Percentiles rank a stretch among this genome's conserved stretches.
Evolutionary conservation across 2,329 filamentous ascomycete genomes (phyloP).

Genomic region (Sporothrix sp.): DNA sequence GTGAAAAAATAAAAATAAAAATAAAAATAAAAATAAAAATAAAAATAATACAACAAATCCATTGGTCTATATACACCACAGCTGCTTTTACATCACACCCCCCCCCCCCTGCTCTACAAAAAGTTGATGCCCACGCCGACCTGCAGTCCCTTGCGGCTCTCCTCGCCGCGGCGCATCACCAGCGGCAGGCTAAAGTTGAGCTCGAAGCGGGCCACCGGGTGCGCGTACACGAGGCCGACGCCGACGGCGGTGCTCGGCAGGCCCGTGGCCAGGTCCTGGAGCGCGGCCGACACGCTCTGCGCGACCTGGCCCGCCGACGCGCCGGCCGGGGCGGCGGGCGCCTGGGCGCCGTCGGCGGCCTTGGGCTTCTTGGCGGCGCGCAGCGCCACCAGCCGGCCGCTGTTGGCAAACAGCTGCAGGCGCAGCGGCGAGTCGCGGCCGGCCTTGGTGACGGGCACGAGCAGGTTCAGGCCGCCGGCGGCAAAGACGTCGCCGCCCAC

Average conservation of each 20-base stretch:
- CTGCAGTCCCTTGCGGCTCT: slow-evolving; percentile 81
- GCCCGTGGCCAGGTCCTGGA: slow-evolving; percentile 62
- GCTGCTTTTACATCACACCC: neutral
- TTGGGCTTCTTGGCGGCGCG: slow-evolving; percentile 43
- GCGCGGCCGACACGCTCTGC: slow-evolving; percentile 47
- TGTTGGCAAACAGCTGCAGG: slow-evolving; percentile 85
- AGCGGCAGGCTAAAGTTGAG: slow-evolving; percentile 89
- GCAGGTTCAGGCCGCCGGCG: slow-evolving; percentile 75
- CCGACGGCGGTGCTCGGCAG: slow-evolving; percentile 80
- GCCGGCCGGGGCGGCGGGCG: neutral
- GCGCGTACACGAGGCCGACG: slow-evolving; percentile 85
- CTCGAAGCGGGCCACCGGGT: slow-evolving; percentile 87
- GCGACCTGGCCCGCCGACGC: slow-evolving; percentile 33
- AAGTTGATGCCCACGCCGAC: slow-evolving; percentile 97
- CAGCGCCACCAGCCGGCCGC: slow-evolving; percentile 72
- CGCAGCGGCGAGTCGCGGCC: slow-evolving; percentile 77
- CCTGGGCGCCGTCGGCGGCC: slow-evolving; percentile 15
- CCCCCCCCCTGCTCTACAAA: slow-evolving; percentile 44
- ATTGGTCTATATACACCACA: slow-evolving; percentile 3
- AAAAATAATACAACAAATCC: neutral
- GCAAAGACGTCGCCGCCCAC: slow-evolving; percentile 89
- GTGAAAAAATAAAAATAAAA: neutral
- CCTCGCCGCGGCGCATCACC: slow-evolving; percentile 71
- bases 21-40: neutral
- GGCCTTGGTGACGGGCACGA: slow-evolving; percentile 73